These are phyloP conservation scores for Saksenaea vasiformis DNA, from an alignment of 371 early-diverging fungal species.

Conservation along the genomic window DNA sequence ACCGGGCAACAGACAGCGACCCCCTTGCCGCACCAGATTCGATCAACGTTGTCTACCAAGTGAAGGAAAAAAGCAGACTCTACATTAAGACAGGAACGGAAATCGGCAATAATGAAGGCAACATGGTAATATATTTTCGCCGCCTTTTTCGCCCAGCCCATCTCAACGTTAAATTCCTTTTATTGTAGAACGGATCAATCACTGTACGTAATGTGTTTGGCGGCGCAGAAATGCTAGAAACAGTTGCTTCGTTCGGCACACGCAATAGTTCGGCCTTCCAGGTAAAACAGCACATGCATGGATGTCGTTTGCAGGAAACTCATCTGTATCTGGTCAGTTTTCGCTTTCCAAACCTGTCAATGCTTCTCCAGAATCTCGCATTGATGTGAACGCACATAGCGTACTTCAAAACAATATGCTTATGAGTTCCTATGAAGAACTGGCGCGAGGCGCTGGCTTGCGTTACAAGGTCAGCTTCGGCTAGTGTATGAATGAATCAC, in stretches of 20 bases:
- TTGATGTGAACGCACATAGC: slow-evolving; percentile 50
- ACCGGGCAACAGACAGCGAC: slow-evolving; percentile 55
- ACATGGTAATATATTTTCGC: slow-evolving; percentile 55
- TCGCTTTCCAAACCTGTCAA: slow-evolving; percentile 43
- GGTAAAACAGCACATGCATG: slow-evolving; percentile 27
- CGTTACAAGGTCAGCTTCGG: slow-evolving; percentile 31
- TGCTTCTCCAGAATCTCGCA: slow-evolving; percentile 45
- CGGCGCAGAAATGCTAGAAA: slow-evolving; percentile 77
- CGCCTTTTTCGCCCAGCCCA: not conserved
- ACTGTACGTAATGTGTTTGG: slow-evolving; percentile 82
- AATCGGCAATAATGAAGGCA: slow-evolving; percentile 82
- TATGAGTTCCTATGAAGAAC: slow-evolving; percentile 46
- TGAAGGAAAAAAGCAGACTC: slow-evolving; percentile 71
- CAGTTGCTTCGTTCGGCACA: slow-evolving; percentile 71
- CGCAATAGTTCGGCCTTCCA: slow-evolving; percentile 76
- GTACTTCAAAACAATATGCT: slow-evolving; percentile 48
- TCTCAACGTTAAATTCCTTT: not conserved
- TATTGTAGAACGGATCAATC: slow-evolving; percentile 60
- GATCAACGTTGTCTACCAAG: slow-evolving; percentile 69
- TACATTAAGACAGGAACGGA: slow-evolving; percentile 82
- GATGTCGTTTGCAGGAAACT: not conserved
- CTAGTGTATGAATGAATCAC: not conserved
- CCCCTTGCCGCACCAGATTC: slow-evolving; percentile 51
- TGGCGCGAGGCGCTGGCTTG: slow-evolving; percentile 41
- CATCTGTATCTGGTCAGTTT: slow-evolving; percentile 25